Percentiles rank a stretch among this genome's conserved stretches.
phyloP scores from a whole-genome alignment of 139 green algal genomes.

The Tetradesmus obliquus region DNA sequence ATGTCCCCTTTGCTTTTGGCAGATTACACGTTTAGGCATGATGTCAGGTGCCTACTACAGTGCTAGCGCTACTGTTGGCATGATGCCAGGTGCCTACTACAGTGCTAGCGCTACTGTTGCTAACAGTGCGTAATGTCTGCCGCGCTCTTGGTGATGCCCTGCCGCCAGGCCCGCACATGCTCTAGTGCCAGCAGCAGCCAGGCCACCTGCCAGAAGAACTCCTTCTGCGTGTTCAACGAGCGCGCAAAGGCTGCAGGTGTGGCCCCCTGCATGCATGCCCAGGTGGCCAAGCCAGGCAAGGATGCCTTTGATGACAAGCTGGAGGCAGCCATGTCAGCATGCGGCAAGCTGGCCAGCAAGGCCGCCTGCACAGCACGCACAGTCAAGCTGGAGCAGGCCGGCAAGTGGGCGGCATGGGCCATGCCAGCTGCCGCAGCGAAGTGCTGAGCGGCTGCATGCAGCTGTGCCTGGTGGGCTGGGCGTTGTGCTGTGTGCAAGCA shows the following conservation, averaged over 20 bases:
- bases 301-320: conserved; percentile 25
- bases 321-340: background rate
- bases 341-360: conserved; percentile 15
- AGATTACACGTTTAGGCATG: no score
- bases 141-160: background rate
- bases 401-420: conserved; percentile 26
- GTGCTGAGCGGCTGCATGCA: background rate
- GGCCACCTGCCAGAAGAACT: conserved; percentile 20
- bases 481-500: background rate
- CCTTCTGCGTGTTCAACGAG: conserved; percentile 16
- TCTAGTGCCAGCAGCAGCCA: background rate
- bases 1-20: no score
- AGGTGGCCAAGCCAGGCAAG: conserved; percentile 5
- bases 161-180: background rate
- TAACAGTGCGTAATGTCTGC: background rate
- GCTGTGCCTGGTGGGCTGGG: background rate
- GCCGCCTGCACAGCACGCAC: background rate
- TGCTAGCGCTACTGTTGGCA: no score
- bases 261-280: background rate
- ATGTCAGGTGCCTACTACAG: no score
- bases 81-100: no score
- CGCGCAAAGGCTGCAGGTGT: background rate
- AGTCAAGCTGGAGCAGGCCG: conserved; percentile 21
- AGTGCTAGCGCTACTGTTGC: background rate
- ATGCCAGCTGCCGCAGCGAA: background rate